Conservation (phyloP, 208 protist genomes). For the Polymyxa betae region DNA sequence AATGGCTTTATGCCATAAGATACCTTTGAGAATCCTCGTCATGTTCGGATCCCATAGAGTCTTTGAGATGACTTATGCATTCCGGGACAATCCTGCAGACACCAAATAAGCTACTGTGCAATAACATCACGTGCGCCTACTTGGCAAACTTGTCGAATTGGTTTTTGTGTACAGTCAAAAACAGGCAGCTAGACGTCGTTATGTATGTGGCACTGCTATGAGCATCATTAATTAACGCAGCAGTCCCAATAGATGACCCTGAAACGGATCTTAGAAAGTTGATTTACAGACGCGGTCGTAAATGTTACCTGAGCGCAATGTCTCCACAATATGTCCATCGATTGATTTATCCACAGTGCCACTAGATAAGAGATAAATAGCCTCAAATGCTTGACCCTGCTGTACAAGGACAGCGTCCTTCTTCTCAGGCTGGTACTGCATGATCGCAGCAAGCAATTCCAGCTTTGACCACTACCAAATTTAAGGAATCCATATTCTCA, state of each 20-base stretch:
- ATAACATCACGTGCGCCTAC: background rate
- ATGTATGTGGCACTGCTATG: background rate
- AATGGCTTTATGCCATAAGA: background rate
- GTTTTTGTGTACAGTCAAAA: background rate
- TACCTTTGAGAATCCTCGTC: background rate
- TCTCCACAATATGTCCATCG: slow-evolving; percentile 2
- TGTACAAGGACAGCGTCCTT: background rate
- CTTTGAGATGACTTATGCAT: background rate
- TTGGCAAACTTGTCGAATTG: slow-evolving; percentile 24
- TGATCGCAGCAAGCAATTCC: slow-evolving; percentile 27
- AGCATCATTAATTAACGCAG: slow-evolving; percentile 22
- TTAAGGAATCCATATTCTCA: background rate
- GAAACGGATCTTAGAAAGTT: too few species aligned
- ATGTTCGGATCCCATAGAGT: too few species aligned
- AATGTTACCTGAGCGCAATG: background rate
- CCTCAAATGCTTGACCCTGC: background rate
- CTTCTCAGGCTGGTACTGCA: slow-evolving; percentile 27
- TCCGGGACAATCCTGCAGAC: slow-evolving; percentile 13
- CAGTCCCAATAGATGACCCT: background rate
- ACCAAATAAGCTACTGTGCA: background rate
- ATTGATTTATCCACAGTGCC: background rate
- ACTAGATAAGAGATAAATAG: background rate
- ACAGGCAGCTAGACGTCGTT: slow-evolving; percentile 24
- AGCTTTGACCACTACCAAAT: slow-evolving; percentile 45
- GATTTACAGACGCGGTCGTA: background rate